Evolutionary conservation across 148 eudicot species (phyloP).

Genomic region (Agrostemma githago): DNA sequence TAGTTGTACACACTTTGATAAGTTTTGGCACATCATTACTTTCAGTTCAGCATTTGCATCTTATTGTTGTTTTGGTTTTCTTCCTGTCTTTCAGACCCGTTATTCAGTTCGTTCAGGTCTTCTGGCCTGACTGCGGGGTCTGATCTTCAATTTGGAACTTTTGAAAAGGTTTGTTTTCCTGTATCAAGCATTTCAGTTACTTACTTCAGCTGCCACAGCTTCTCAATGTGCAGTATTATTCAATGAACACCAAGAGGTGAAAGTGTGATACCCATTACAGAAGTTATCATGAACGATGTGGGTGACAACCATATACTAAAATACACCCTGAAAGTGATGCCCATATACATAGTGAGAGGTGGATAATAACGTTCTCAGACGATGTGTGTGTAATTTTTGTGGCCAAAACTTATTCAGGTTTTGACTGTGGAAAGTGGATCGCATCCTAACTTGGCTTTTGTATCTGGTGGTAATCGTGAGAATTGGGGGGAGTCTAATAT

Average conservation of each 20-base stretch:
- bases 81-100: constrained; percentile 35
- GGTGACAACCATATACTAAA: no score
- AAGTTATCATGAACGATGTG: no score
- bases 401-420: constrained; percentile 20
- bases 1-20: neutral
- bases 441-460: constrained; percentile 36
- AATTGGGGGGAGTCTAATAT: constrained; percentile 71
- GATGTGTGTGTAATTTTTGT: neutral
- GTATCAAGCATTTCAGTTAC: neutral
- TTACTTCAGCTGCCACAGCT: neutral
- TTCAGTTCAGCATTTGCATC: neutral
- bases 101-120: constrained; percentile 49
- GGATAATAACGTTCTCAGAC: no score
- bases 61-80: neutral
- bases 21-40: neutral
- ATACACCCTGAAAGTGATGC: no score
- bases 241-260: no score
- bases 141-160: constrained; percentile 55
- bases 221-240: neutral
- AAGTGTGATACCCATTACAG: no score
- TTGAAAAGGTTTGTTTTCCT: constrained; percentile 46
- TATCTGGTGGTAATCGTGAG: constrained; percentile 43
- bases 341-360: no score
- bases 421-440: constrained; percentile 38
- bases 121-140: constrained; percentile 37